Evolutionary conservation across 1,139 yeast genomes (phyloP).

Genomic region (Hyphopichia fennica): DNA sequence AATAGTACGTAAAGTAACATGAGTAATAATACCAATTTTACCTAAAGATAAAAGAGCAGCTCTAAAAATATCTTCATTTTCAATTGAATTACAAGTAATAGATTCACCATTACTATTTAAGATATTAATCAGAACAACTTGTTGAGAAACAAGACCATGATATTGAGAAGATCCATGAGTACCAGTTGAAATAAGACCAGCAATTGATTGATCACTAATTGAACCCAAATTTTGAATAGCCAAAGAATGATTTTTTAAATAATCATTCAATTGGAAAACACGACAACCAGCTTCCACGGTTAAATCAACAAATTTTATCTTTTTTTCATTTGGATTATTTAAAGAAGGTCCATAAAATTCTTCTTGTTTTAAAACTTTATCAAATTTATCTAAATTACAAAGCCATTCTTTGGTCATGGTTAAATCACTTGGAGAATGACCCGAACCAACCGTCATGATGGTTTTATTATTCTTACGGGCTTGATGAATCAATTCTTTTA

Average conservation of each 20-base stretch:
- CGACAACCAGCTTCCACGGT: slow-evolving; percentile 93
- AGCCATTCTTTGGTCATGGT: slow-evolving; percentile 91
- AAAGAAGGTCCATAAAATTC: slow-evolving; percentile 39
- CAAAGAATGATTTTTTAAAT: slow-evolving; percentile 59
- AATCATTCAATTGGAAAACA: slow-evolving; percentile 72
- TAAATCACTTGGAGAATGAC: slow-evolving; percentile 91
- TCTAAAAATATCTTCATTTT: slow-evolving; percentile 68
- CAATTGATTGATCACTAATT: slow-evolving; percentile 89
- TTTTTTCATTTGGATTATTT: slow-evolving; percentile 25
- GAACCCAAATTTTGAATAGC: slow-evolving; percentile 94
- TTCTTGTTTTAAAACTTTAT: slow-evolving; percentile 47
- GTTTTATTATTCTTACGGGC: slow-evolving; percentile 66
- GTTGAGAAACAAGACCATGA: slow-evolving; percentile 89
- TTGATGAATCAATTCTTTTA: slow-evolving; percentile 58
- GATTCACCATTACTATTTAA: slow-evolving; percentile 74
- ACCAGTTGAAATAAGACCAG: slow-evolving; percentile 93
- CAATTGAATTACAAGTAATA: slow-evolving; percentile 65
- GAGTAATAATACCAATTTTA: slow-evolving; percentile 84
- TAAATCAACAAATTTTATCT: slow-evolving; percentile 77
- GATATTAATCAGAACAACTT: slow-evolving; percentile 73
- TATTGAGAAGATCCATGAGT: slow-evolving; percentile 94
- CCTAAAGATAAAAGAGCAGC: slow-evolving; percentile 91
- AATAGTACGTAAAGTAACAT: slow-evolving; percentile 83
- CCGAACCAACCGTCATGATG: slow-evolving; percentile 86
- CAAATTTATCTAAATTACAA: slow-evolving; percentile 78